Percentiles rank a stretch among this genome's conserved stretches.
Evolutionary conservation across 352 stramenopile species (phyloP).

Genomic region (Phytophthora citricola): DNA sequence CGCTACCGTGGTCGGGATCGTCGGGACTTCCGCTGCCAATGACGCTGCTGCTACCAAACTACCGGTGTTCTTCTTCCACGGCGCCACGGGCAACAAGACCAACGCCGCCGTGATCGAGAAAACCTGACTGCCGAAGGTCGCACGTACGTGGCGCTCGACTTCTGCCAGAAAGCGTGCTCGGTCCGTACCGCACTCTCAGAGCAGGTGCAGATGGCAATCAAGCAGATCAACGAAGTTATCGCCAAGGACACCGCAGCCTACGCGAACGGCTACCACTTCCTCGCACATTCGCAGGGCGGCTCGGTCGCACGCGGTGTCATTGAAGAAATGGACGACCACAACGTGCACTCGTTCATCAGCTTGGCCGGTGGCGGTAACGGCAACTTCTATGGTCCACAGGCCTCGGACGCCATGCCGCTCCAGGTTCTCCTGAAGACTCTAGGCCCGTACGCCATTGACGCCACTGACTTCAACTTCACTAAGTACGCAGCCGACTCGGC

Average conservation of each 20-base stretch:
- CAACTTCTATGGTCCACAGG: constrained; percentile 59
- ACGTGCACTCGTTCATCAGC: constrained; percentile 53
- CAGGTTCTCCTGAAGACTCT: constrained; percentile 44
- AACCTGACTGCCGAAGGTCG: constrained; percentile 48
- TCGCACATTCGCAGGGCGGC: constrained; percentile 57
- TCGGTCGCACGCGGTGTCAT: constrained; percentile 52
- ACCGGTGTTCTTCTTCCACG: constrained; percentile 62
- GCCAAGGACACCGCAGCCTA: constrained; percentile 36
- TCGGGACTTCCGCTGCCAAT: constrained; percentile 15
- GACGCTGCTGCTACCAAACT: constrained; percentile 17
- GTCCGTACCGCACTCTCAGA: constrained; percentile 34
- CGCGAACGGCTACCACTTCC: constrained; percentile 59
- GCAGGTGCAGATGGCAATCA: constrained; percentile 57
- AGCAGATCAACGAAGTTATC: constrained; percentile 43
- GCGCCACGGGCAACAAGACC: constrained; percentile 38
- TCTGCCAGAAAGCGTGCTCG: constrained; percentile 55
- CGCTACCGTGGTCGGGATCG: constrained; percentile 7
- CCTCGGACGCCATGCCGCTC: constrained; percentile 36
- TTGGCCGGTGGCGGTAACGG: constrained; percentile 54
- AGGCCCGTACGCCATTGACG: constrained; percentile 39
- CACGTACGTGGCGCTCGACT: constrained; percentile 48
- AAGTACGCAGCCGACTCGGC: constrained; percentile 35
- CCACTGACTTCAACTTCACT: constrained; percentile 43
- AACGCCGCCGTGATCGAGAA: constrained; percentile 39
- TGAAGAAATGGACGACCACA: constrained; percentile 68